phyloP scores from a whole-genome alignment of 2,329 filamentous ascomycete species.

The Kalmusia sp. region DNA sequence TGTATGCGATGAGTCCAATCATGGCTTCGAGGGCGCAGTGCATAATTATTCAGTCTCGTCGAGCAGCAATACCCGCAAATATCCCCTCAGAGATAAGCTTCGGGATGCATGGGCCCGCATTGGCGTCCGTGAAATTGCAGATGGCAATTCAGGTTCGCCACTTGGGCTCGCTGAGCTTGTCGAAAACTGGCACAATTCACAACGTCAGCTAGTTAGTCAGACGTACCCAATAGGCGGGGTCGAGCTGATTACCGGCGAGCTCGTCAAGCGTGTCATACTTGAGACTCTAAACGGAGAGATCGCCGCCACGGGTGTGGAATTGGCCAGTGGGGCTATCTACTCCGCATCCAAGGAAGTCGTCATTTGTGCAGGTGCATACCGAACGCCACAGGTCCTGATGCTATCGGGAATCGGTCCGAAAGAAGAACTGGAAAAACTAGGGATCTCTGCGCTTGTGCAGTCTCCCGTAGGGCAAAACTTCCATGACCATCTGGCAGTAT shows the following conservation, averaged over 20 bases:
- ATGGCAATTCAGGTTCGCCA: conserved; percentile 9
- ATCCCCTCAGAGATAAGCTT: conserved; percentile 2
- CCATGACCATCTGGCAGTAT: conserved; percentile 54
- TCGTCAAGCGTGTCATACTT: not conserved
- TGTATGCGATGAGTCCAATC: not conserved
- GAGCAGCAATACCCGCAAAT: conserved; percentile 5
- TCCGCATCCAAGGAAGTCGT: conserved; percentile 24
- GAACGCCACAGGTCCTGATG: conserved; percentile 27
- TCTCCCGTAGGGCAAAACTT: conserved; percentile 68
- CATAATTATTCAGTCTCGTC: conserved; percentile 5
- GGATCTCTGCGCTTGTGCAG: conserved; percentile 59
- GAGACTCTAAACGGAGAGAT: not conserved
- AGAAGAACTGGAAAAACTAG: conserved; percentile 56
- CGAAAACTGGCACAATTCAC: conserved; percentile 11
- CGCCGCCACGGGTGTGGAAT: not conserved
- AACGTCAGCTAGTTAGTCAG: conserved; percentile 10
- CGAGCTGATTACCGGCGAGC: conserved; percentile 7
- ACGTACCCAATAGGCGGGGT: conserved; percentile 10
- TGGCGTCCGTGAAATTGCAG: conserved; percentile 2
- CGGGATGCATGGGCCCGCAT: conserved; percentile 1
- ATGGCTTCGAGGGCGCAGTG: conserved; percentile 23
- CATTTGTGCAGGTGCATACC: conserved; percentile 28
- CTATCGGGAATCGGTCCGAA: conserved; percentile 30
- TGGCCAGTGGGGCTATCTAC: not conserved
- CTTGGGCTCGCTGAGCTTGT: conserved; percentile 11